Percentiles rank a stretch among this genome's conserved stretches.
phyloP scores from a whole-genome alignment of 805 yeast species.

The Yamadazyma tumulicola region DNA sequence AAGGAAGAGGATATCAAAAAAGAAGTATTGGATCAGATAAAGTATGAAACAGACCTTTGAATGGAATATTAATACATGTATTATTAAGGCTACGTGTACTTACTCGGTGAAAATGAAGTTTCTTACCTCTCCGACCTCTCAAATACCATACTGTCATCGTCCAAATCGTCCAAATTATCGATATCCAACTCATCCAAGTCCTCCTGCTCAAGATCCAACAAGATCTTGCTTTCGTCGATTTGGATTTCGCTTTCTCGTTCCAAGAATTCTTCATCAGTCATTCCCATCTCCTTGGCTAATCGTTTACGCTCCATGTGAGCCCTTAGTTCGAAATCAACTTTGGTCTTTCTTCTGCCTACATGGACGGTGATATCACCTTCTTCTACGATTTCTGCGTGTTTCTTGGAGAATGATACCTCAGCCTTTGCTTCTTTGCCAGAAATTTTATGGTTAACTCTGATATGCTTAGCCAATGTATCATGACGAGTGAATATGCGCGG shows the following conservation, averaged over 20 bases:
- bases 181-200: conserved; percentile 6
- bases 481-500: conserved; percentile 87
- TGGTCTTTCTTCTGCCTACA: conserved; percentile 44
- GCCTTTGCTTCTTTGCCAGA: conserved; percentile 47
- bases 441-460: conserved; percentile 47
- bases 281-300: conserved; percentile 13
- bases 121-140: too few relatives aligned
- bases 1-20: conserved; percentile 50
- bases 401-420: conserved; percentile 43
- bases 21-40: conserved; percentile 64
- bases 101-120: too few relatives aligned
- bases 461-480: conserved; percentile 92
- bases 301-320: conserved; percentile 42
- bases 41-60: conserved; percentile 35
- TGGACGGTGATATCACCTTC: conserved; percentile 47
- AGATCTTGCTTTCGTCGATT: conserved; percentile 8
- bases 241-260: conserved; percentile 11
- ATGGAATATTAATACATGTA: conserved; percentile 1
- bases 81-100: too few relatives aligned
- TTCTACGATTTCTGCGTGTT: conserved; percentile 46
- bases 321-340: conserved; percentile 43
- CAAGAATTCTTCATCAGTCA: conserved; percentile 8
- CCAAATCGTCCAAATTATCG: neutral
- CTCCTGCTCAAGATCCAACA: conserved; percentile 7
- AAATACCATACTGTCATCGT: too few relatives aligned